Evolutionary conservation across 148 eudicot species (phyloP), one percentile per base, ranked within the genome.

Genomic region (Silene latifolia): DNA sequence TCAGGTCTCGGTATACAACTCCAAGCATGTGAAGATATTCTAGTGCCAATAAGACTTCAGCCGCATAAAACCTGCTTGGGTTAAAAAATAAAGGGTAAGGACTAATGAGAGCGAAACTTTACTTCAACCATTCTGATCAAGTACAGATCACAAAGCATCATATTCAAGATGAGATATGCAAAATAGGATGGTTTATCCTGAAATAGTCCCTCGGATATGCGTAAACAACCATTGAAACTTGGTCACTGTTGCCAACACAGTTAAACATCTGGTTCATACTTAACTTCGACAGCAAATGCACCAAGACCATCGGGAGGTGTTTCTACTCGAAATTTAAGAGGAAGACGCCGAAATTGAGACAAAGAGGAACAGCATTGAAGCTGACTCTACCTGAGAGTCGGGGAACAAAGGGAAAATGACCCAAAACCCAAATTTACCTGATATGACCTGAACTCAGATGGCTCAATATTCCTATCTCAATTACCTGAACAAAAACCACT

Each of bases 21-120:
- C 97, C 97, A 19, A 91, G 89, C 97, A 91, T 91, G 85, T 91
- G 97, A 44, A 91, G 89, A 82, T 91, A 91, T 83, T 91, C 97
- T 11, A 91, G 88, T 9, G 93, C 92, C 74, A 91, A 75, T 24
- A 91, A 83, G 67, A 91, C 93, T 85, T 91, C 97, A 39, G 93
- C 93, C 23, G 97, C 97, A 78, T 91, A 91, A 80, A 91, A 91
- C 86, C 97, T 91, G 87, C 64, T 69, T 18, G 42, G 21, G 61
- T 0, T 20, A 32, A 32, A 63, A 9, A 58, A 48, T 46, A 21
- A 57, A 4, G 23, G 57, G 44, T 51, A 51, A 14, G 0, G 18
- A 51, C 56, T 51, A 48, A 66, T 72, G 72, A 63, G 76, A 56
- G 39, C 64, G 67, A 47, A 25, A 51, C 48, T 18, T 60, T 25